These are phyloP conservation scores for Serpula lacrymans DNA, from an alignment of 768 basidiomycete genomes.

Conservation along the genomic window DNA sequence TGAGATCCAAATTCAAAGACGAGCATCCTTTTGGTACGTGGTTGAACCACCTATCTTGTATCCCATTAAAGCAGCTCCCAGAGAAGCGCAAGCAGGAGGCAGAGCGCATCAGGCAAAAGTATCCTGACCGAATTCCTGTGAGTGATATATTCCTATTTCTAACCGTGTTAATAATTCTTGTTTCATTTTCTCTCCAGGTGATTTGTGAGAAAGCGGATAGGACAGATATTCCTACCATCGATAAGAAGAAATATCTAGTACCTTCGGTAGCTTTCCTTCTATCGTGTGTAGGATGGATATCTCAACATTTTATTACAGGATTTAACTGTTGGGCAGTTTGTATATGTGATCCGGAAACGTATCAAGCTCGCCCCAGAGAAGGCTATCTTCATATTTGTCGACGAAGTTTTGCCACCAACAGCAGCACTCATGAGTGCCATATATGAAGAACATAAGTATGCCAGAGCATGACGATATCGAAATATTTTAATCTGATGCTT, in stretches of 20 bases:
- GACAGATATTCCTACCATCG: conserved; percentile 98
- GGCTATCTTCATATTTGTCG: conserved; percentile 99
- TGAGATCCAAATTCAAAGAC: conserved; percentile 98
- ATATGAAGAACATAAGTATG: conserved; percentile 99
- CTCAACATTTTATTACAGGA: conserved; percentile 53
- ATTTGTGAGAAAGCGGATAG: conserved; percentile 99
- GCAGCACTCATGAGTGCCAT: conserved; percentile 98
- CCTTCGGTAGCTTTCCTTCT: conserved; percentile 68
- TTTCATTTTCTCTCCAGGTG: conserved; percentile 54
- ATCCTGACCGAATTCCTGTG: conserved; percentile 96
- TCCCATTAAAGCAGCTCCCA: conserved; percentile 36
- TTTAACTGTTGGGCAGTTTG: conserved; percentile 96
- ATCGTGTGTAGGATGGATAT: conserved; percentile 14
- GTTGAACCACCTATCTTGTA: conserved; percentile 20
- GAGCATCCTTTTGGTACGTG: conserved; percentile 96
- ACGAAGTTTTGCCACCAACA: conserved; percentile 97
- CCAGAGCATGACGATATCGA: no score
- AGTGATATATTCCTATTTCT: conserved; percentile 29
- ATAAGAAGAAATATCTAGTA: conserved; percentile 99
- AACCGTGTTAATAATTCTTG: conserved; percentile 4
- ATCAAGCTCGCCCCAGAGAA: conserved; percentile 99
- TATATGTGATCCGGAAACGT: conserved; percentile 99
- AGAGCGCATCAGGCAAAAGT: conserved; percentile 98
- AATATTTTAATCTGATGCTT: conserved; percentile 21
- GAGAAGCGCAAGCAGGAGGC: conserved; percentile 99